Evolutionary conservation across 768 basidiomycete genomes (phyloP), one percentile per base, ranked within the genome.

Genomic region (Neoboletus brunneissimus): DNA sequence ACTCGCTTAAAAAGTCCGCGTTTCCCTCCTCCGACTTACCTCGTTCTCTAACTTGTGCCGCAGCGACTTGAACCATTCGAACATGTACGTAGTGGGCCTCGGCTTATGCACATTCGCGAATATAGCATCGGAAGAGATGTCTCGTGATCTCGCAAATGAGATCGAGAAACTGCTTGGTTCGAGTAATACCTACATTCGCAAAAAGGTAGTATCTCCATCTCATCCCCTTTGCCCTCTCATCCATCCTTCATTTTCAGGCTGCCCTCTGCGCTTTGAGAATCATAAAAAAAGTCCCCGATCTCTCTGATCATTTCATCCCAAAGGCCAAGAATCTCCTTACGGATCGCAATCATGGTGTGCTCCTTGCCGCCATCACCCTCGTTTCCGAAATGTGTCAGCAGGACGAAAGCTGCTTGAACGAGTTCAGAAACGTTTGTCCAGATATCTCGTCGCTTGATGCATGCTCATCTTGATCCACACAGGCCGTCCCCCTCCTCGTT

Each of bases 111-210:
- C 97, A 0, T 98, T 99, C 68, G 97, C 96, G 56, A 98, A 98
- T 68, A 98, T 98, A 63, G 94, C 97, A 11, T 97, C 94, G 20
- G 97, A 99, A 73, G 97, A 99, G 75, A 99, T 99, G 97, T 94
- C 96, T 29, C 86, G 97, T 60, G 97, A 99, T 79, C 79, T 99
- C 62, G 91, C 90, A 52, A 96, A 98, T 66, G 97, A 98, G 77
- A 91, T 99, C 62, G 95, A 98, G 76, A 98, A 98, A 74, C 79
- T 98, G 5, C 77, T 99, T 53, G 97, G 97, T 11, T 96, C 94
- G 35, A 95, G 93, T 61, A 99, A 99, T 68, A 93, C 96, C 5
- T 99, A 99, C 73, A 98, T 99, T 62, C 89, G 97, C 54, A 98
- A 98, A 77, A 99, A 99, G 87, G 96, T 91, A 56, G 65, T 13